Evolutionary conservation across 2,329 filamentous ascomycete species (phyloP), one percentile per base, ranked within the genome.

Genomic region (Blastomyces percursus): DNA sequence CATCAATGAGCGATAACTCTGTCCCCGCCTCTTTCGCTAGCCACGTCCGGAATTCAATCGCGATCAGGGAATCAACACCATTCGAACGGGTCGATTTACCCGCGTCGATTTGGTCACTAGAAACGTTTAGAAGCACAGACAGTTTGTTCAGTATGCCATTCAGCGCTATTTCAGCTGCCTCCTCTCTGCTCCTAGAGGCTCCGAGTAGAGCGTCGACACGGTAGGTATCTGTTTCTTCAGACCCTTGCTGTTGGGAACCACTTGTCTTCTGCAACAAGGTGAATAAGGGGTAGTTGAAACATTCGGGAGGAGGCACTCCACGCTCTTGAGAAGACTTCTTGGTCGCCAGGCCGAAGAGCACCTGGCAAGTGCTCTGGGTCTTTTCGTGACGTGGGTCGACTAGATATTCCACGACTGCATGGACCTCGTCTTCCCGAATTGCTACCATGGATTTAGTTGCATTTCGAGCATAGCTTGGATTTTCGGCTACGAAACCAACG

Each of bases 401-500:
- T 30, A 64, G 61, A 52, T 63, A 66, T 60, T 67, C 64, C 14
- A 66, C 40, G 42, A 67, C 58, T n/a, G 64, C 60, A 30, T 64
- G 67, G 21, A 67, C 60, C 42, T 67, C 66, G 4, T 66, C 65
- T 54, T 66, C 65, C 6, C 62, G 66, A 35, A 67, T 61, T 11
- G 61, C 50, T n/a, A 62, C 61, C 5, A 65, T 40, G 4, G 65
- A 32, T 48, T 59, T 61, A 12, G 63, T 61, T 6, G 61, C 42
- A 38, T 62, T 59, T 44, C 44, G 60, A 27, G 61, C 58, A 24
- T 66, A 63, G 30, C 62, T 42, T 44, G 27, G 40, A 54, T 72
- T 70, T 50, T 73, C 71, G 4, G 71, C 70, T 1, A 73, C 68
- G 66, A 69, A 74, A 2, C 75, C 75, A 1, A 75, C 69, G 12